phyloP scores from a whole-genome alignment of 75 land plant genomes.

The Pinus albicaulis region DNA sequence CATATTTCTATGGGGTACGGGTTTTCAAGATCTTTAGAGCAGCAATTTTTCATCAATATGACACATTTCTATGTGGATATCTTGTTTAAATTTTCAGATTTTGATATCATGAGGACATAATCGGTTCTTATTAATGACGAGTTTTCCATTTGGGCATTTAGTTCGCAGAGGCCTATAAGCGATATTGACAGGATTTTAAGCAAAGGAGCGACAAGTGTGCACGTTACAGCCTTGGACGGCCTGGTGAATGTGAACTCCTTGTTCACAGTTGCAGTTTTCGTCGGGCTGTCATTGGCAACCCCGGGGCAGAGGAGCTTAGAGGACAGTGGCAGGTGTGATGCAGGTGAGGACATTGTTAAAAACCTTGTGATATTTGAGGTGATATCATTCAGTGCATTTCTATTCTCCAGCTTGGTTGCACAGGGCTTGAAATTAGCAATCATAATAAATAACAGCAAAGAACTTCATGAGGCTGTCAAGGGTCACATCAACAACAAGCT shows the following conservation, averaged over 20 bases:
- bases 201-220: conserved; percentile 47
- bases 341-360: conserved; percentile 38
- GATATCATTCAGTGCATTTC: conserved; percentile 87
- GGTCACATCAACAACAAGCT: conserved; percentile 60
- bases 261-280: conserved; percentile 96
- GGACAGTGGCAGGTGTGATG: conserved; percentile 34
- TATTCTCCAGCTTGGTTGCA: conserved; percentile 90
- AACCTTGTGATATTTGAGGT: conserved; percentile 80
- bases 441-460: conserved; percentile 69
- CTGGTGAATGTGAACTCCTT: conserved; percentile 87
- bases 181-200: not conserved
- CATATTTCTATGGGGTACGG: too few species aligned
- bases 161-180: not conserved
- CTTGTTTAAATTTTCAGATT: too few species aligned
- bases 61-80: too few species aligned
- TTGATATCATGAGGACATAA: too few species aligned
- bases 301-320: conserved; percentile 59
- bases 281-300: conserved; percentile 75
- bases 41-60: too few species aligned
- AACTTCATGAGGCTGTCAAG: conserved; percentile 43
- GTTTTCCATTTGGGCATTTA: too few species aligned
- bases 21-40: too few species aligned
- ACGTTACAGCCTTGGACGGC: conserved; percentile 75
- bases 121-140: too few species aligned
- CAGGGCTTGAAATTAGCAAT: conserved; percentile 93